Evolutionary conservation across 306 rosid genomes (phyloP).

Genomic region (Quercus engelmannii): DNA sequence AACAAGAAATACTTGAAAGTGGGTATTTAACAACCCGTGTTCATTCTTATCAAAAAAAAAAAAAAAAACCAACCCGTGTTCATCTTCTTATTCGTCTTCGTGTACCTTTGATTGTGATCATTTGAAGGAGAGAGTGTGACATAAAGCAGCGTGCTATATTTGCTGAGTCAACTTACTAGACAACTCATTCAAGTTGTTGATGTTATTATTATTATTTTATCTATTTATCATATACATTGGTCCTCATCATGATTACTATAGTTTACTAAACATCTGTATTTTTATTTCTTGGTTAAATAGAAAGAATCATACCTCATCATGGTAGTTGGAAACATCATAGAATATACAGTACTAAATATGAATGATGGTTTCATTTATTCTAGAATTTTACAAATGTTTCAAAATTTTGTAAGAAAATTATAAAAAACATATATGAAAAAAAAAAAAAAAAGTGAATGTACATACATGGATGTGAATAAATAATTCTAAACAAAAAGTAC

Average conservation of each 20-base stretch:
- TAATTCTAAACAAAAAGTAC: no score
- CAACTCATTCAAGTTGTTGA: not conserved
- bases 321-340: no score
- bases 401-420: no score
- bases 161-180: not conserved
- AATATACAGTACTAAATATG: no score
- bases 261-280: not conserved
- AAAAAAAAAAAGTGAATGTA: no score
- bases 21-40: slow-evolving; percentile 26
- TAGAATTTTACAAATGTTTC: no score
- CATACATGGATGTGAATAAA: no score
- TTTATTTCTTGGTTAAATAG: not conserved
- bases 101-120: not conserved
- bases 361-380: no score
- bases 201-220: not conserved
- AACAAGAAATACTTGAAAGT: slow-evolving; percentile 31
- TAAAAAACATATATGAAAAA: no score
- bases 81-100: not conserved
- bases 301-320: no score
- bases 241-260: not conserved
- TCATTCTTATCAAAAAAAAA: not conserved
- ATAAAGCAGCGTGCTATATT: not conserved
- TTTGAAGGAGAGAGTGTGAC: not conserved
- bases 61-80: slow-evolving; percentile 15
- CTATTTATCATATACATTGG: not conserved